These are phyloP conservation scores for Wallacemonas sp. DNA, from an alignment of 208 protist genomes.

Conservation along the genomic window DNA sequence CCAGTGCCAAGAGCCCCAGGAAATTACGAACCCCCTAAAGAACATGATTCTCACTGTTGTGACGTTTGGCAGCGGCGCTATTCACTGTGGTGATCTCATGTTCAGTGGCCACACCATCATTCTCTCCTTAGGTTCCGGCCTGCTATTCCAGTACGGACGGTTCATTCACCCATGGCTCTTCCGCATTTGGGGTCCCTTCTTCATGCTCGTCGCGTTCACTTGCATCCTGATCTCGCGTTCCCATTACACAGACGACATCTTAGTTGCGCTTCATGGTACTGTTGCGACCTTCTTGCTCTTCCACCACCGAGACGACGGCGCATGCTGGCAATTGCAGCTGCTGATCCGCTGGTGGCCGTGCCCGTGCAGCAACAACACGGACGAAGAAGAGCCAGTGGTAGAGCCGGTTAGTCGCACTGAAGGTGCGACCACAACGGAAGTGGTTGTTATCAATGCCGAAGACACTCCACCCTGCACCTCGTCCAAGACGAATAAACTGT, in stretches of 20 bases:
- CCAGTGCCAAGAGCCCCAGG: constrained; percentile 67
- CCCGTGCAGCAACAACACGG: constrained; percentile 28
- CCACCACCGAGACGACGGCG: constrained; percentile 50
- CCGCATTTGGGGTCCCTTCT: constrained; percentile 25
- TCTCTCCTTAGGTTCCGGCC: constrained; percentile 48
- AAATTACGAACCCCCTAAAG: constrained; percentile 55
- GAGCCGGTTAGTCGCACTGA: background rate
- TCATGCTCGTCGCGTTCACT: constrained; percentile 60
- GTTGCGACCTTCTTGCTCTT: constrained; percentile 66
- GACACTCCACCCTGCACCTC: too few species aligned
- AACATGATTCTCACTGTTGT: constrained; percentile 84
- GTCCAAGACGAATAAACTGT: too few species aligned
- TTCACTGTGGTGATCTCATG: constrained; percentile 91
- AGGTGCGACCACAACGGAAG: background rate
- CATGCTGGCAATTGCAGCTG: constrained; percentile 76
- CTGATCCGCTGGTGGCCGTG: constrained; percentile 78
- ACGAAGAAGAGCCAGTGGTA: background rate
- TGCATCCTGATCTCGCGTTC: constrained; percentile 81
- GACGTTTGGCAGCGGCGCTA: constrained; percentile 68
- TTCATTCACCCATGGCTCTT: constrained; percentile 54
- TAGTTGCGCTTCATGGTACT: constrained; percentile 64
- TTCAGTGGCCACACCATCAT: constrained; percentile 91
- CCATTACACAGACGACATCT: constrained; percentile 89
- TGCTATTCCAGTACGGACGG: constrained; percentile 66
- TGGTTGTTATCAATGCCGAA: constrained; percentile 8